Base-by-base conservation (phyloP, 2,329 filamentous ascomycete genomes). In the Phoma herbarum region DNA sequence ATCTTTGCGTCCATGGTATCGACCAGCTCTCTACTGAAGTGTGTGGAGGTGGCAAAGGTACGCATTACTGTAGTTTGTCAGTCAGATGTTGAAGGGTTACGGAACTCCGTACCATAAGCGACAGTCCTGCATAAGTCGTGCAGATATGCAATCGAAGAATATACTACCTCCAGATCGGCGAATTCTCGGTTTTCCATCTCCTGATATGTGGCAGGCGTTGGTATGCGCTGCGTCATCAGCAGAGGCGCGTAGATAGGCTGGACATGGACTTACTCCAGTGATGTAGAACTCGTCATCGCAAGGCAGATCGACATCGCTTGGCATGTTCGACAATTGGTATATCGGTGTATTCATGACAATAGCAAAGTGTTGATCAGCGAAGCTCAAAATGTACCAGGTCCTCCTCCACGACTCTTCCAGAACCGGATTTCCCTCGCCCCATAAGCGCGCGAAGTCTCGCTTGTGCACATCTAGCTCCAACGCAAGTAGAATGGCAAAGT, bases 321-420 rank as follows among this genome's bases (percentile, higher is more conserved):
- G 77, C 14, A 92, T 82, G 52, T 87, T 85, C 62, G 86, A 89
- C 28, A 91, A 80, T 6, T 83, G 73, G 71, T 90, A 90, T 51
- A 85, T 88, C 26, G 89, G 90, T 60, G 85, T 84, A n/a, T 87
- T 85, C 64, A 89, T 89, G 62, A 96, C 86, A 3, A 91, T 90
- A 3, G 92, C 90, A 60, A 95, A 84, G 83, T 96, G 88, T 49
- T 90, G 91, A 72, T 96, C 92, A 8, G 91, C 84, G 23, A 92
- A 83, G 68, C 88, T 91, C 6, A 91, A 63, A 67, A 86, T 91
- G 90, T 93, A 96, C 90, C 92, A 97, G 0, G 93, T 97, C 52
- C 93, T 84, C 26, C 92, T 86, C 85, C 91, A 90, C 70, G 89
- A 92, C 76, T 97, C 93, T 72, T 93, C 91, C 2, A 93, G 74